These are phyloP conservation scores for Suillus ampliporus DNA, from an alignment of 768 basidiomycete species.

Conservation along the genomic window DNA sequence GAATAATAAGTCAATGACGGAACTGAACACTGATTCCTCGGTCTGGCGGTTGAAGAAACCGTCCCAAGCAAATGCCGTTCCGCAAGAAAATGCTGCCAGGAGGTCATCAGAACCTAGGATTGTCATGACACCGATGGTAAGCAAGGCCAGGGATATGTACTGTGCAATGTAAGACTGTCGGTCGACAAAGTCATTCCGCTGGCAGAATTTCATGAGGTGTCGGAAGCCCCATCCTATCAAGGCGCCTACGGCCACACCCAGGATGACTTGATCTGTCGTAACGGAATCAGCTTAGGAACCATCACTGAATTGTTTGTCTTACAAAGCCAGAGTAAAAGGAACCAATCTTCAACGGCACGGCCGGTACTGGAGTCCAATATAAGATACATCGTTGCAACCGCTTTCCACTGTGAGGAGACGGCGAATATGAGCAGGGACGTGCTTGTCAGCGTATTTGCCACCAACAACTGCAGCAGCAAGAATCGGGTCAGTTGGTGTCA, in stretches of 20 bases:
- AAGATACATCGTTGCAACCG: constrained; percentile 96
- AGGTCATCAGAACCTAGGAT: constrained; percentile 93
- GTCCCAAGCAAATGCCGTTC: constrained; percentile 97
- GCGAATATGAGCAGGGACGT: constrained; percentile 85
- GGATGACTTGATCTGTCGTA: constrained; percentile 70
- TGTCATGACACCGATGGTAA: constrained; percentile 83
- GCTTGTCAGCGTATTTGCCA: constrained; percentile 97
- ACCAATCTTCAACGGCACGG: constrained; percentile 84
- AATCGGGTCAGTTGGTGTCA: constrained; percentile 77
- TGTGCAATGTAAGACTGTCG: constrained; percentile 95
- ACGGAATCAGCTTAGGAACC: constrained; percentile 13
- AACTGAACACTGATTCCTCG: constrained; percentile 93
- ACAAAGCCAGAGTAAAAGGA: constrained; percentile 87
- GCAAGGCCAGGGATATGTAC: constrained; percentile 81
- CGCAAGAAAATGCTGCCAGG: constrained; percentile 92
- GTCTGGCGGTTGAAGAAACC: constrained; percentile 93
- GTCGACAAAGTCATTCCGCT: constrained; percentile 86
- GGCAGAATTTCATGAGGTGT: constrained; percentile 92
- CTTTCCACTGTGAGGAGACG: constrained; percentile 74
- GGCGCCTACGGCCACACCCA: constrained; percentile 78
- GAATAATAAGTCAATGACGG: constrained; percentile 95
- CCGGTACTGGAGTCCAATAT: constrained; percentile 67
- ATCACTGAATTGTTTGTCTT: constrained; percentile 36
- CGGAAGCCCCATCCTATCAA: constrained; percentile 80
- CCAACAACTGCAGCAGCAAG: constrained; percentile 67